Percentiles rank a stretch among this genome's conserved stretches.
These are phyloP conservation scores for Cercophora scortea DNA, from an alignment of 495 filamentous ascomycete genomes.

Conservation along the genomic window DNA sequence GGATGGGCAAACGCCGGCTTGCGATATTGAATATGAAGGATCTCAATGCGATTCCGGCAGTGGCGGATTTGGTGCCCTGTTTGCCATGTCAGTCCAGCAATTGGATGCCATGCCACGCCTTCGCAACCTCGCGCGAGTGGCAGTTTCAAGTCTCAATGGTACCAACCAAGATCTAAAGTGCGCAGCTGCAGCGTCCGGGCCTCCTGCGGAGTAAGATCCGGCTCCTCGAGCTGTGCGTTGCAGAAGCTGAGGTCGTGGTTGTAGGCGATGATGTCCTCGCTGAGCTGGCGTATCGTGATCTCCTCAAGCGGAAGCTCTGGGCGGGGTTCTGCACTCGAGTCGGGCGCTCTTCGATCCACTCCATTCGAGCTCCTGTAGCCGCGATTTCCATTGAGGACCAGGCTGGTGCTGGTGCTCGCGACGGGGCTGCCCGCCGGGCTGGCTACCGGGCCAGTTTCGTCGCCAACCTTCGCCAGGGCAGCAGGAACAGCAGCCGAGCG, in stretches of 20 bases:
- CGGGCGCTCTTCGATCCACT: not conserved
- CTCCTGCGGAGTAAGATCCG: slow-evolving; percentile 35
- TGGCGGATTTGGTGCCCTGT: slow-evolving; percentile 31
- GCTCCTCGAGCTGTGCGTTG: slow-evolving; percentile 18
- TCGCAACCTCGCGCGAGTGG: too few species aligned
- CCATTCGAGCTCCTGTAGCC: not conserved
- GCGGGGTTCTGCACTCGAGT: slow-evolving; percentile 6
- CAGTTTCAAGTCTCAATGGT: too few species aligned
- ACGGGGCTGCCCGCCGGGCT: not conserved
- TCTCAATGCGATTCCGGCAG: slow-evolving; percentile 31
- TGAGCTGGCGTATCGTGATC: slow-evolving; percentile 32
- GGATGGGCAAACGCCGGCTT: not conserved
- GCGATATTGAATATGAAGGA: slow-evolving; percentile 16
- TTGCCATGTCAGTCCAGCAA: too few species aligned
- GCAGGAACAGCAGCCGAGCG: not conserved
- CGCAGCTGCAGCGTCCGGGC: slow-evolving; percentile 31
- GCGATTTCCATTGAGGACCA: not conserved
- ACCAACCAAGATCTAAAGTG: slow-evolving; percentile 22
- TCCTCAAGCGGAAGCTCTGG: slow-evolving; percentile 17
- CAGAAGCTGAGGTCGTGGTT: slow-evolving; percentile 32
- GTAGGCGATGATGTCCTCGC: slow-evolving; percentile 35
- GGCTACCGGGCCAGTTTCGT: not conserved
- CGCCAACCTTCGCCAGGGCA: not conserved
- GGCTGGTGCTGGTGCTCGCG: not conserved
- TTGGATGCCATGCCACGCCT: too few species aligned